These are phyloP conservation scores for Penstemon barbatus DNA, from an alignment of 257 asterid genomes.

Conservation along the genomic window DNA sequence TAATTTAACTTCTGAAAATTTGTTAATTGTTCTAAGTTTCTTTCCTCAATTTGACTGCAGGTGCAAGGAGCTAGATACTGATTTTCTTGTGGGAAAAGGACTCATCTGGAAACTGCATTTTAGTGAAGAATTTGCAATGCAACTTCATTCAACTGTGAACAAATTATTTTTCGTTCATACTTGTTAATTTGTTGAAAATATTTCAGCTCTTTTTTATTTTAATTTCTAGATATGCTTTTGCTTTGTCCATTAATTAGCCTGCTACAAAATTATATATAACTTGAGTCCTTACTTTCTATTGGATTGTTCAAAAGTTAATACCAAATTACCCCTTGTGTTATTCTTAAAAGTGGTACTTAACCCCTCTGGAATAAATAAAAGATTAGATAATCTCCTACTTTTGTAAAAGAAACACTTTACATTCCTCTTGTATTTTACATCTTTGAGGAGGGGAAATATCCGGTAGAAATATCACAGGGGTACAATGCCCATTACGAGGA, in stretches of 20 bases:
- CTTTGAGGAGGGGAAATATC: too few relatives aligned
- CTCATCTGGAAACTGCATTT: slow-evolving; percentile 13
- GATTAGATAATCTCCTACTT: too few relatives aligned
- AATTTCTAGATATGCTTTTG: neutral
- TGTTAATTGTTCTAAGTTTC: neutral
- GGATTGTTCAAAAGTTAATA: too few relatives aligned
- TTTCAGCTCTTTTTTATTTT: neutral
- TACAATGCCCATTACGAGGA: too few relatives aligned
- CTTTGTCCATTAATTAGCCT: neutral
- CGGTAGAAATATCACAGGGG: too few relatives aligned
- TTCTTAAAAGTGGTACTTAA: too few relatives aligned
- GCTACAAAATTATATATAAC: neutral
- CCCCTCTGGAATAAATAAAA: too few relatives aligned
- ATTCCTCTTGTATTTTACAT: too few relatives aligned
- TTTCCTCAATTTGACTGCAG: slow-evolving; percentile 35
- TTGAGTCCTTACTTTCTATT: too few relatives aligned
- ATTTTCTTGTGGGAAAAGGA: slow-evolving; percentile 23
- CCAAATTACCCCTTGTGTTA: too few relatives aligned
- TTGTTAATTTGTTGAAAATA: slow-evolving; percentile 22
- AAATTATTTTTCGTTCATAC: slow-evolving; percentile 27
- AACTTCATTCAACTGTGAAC: slow-evolving; percentile 24
- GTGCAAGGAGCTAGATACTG: slow-evolving; percentile 59
- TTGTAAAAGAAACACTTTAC: too few relatives aligned
- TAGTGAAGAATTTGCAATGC: slow-evolving; percentile 11
- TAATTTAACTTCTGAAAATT: neutral